A percentile compares a stretch with the other conserved stretches of the same genome.
Conservation (phyloP, 2,329 filamentous ascomycete species). For the Phaeoacremonium minimum region DNA sequence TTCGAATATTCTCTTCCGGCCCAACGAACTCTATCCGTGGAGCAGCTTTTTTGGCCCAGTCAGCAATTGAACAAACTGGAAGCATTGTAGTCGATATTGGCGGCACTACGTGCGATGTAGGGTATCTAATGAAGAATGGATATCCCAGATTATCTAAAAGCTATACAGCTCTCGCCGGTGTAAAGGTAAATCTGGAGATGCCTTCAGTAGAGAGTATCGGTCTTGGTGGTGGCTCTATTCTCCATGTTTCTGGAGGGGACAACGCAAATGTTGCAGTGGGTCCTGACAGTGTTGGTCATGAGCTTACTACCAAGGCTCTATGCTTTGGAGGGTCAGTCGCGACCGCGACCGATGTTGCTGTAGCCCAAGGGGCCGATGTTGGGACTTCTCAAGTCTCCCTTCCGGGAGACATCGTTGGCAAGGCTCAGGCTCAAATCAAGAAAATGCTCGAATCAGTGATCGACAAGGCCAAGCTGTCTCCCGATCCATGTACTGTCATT, state of each 20-base stretch:
- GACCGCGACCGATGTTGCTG: constrained; percentile 41
- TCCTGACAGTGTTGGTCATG: constrained; percentile 44
- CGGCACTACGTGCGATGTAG: constrained; percentile 49
- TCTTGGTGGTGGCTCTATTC: constrained; percentile 37
- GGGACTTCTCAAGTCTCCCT: constrained; percentile 21
- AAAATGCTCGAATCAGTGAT: constrained; percentile 15
- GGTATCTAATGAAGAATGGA: constrained; percentile 40
- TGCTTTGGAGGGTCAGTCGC: constrained; percentile 40
- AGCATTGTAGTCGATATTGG: constrained; percentile 47
- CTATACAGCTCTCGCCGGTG: constrained; percentile 38
- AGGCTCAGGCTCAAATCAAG: constrained; percentile 11
- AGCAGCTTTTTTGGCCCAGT: constrained; percentile 39
- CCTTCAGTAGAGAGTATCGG: constrained; percentile 34
- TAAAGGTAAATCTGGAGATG: constrained; percentile 34
- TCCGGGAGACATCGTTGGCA: constrained; percentile 16
- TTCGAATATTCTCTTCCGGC: constrained; percentile 43
- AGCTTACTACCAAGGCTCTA: constrained; percentile 36
- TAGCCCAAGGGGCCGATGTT: constrained; percentile 40
- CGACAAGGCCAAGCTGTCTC: constrained; percentile 18
- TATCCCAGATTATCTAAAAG: constrained; percentile 41
- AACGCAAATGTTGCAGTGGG: constrained; percentile 33
- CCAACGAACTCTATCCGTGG: constrained; percentile 47
- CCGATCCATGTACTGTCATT: constrained; percentile 21
- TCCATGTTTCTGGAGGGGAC: constrained; percentile 29
- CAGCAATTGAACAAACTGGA: constrained; percentile 24